These are phyloP conservation scores for Sporothrix schenckii DNA, from an alignment of 2,329 filamentous ascomycete genomes.

Conservation along the genomic window DNA sequence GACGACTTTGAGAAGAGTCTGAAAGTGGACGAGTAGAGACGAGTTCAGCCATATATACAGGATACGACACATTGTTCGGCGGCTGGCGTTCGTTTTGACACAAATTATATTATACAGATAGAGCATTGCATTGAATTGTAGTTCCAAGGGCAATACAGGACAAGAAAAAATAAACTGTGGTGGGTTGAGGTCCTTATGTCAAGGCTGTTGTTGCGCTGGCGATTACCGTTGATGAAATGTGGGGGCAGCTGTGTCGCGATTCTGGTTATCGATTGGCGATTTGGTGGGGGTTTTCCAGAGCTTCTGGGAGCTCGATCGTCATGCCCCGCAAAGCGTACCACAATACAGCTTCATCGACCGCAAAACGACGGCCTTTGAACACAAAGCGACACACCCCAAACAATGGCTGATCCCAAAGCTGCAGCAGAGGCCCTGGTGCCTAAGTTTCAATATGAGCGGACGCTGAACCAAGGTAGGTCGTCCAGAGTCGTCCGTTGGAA, in stretches of 20 bases:
- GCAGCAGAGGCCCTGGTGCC: constrained; percentile 44
- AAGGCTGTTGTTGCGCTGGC: background rate
- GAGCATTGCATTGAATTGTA: too few species aligned
- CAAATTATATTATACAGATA: background rate
- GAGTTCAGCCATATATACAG: background rate
- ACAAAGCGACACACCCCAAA: background rate
- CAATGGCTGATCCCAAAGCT: constrained; percentile 35
- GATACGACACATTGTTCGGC: background rate
- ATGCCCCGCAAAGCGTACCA: too few species aligned
- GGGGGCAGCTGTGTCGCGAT: background rate
- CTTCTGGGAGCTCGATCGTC: too few species aligned
- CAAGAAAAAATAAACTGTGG: background rate
- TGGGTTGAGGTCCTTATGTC: background rate
- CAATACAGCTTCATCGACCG: too few species aligned
- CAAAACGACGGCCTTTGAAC: too few species aligned
- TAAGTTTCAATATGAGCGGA: constrained; percentile 43
- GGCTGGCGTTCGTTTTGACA: background rate
- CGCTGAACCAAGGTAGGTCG: constrained; percentile 44
- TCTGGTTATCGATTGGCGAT: background rate
- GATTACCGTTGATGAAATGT: background rate
- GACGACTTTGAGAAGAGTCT: constrained; percentile 33
- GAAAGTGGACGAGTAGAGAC: background rate
- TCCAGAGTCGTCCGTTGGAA: too few species aligned
- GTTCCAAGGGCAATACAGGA: too few species aligned
- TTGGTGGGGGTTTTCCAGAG: too few species aligned